phyloP scores from a whole-genome alignment of 768 basidiomycete species.

The Gymnopilus dilepis region DNA sequence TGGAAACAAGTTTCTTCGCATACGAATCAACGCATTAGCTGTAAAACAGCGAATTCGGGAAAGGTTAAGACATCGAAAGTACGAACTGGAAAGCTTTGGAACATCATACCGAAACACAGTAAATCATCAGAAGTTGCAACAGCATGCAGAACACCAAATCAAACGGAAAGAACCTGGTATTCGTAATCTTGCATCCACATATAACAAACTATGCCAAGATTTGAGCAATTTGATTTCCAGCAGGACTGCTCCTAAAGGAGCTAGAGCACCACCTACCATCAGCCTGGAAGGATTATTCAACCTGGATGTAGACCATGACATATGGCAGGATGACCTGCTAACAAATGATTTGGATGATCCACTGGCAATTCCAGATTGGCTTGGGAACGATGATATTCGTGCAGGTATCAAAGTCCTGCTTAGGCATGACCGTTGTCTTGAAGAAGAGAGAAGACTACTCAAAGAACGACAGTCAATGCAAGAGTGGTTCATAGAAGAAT shows the following conservation, averaged over 20 bases:
- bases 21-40: constrained; percentile 27
- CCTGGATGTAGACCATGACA: too few species aligned
- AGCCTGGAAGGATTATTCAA: too few species aligned
- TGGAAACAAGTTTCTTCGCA: constrained; percentile 20
- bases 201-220: constrained; percentile 17
- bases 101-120: constrained; percentile 23
- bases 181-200: constrained; percentile 18
- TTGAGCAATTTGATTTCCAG: constrained; percentile 26
- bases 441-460: constrained; percentile 28
- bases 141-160: constrained; percentile 32
- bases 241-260: constrained; percentile 27
- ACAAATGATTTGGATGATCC: constrained; percentile 22
- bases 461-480: too few species aligned
- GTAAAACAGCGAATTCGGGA: constrained; percentile 29
- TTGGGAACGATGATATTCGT: constrained; percentile 29
- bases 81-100: constrained; percentile 31
- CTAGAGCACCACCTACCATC: constrained; percentile 29
- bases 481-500: too few species aligned
- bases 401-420: constrained; percentile 36
- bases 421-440: constrained; percentile 30
- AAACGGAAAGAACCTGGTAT: constrained; percentile 34
- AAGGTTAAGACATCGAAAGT: constrained; percentile 27
- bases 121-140: constrained; percentile 29
- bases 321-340: too few species aligned
- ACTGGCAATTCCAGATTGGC: constrained; percentile 28